These are phyloP conservation scores for Penicillium sp. DNA, from an alignment of 2,329 filamentous ascomycete species.

Conservation along the genomic window DNA sequence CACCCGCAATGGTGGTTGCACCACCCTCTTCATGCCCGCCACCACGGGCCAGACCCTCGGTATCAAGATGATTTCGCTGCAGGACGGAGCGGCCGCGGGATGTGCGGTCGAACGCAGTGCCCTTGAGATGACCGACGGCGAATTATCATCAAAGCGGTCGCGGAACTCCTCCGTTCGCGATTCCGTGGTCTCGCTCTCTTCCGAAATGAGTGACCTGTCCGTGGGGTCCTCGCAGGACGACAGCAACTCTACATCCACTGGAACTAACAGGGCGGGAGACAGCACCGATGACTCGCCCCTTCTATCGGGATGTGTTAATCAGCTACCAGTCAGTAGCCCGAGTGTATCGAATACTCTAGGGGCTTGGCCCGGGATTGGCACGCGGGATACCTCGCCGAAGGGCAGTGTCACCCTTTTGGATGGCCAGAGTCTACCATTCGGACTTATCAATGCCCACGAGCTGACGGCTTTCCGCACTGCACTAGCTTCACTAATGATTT, in stretches of 20 bases:
- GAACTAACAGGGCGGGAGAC: constrained; percentile 7
- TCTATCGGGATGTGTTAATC: constrained; percentile 29
- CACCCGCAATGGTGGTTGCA: constrained; percentile 57
- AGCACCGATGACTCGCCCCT: constrained; percentile 30
- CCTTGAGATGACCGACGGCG: constrained; percentile 15
- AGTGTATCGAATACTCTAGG: constrained; percentile 29
- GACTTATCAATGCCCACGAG: constrained; percentile 62
- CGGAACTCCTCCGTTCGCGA: constrained; percentile 20
- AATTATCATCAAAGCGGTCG: constrained; percentile 14
- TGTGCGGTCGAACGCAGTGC: constrained; percentile 32
- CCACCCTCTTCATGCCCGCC: constrained; percentile 64
- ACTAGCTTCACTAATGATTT: constrained; percentile 56
- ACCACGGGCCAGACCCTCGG: constrained; percentile 57
- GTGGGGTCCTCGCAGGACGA: constrained; percentile 33
- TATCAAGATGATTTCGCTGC: constrained; percentile 61
- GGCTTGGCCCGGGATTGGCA: constrained; percentile 34
- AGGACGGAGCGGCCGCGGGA: constrained; percentile 32
- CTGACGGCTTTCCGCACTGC: constrained; percentile 67
- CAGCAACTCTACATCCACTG: constrained; percentile 16
- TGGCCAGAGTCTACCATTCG: constrained; percentile 53
- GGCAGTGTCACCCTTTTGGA: constrained; percentile 60
- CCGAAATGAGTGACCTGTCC: constrained; percentile 34
- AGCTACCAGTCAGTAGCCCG: constrained; percentile 22
- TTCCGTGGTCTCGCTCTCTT: constrained; percentile 35
- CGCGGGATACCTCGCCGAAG: constrained; percentile 47